Conservation (phyloP, 305 asterid genomes). For the Fraxinus sp. region DNA sequence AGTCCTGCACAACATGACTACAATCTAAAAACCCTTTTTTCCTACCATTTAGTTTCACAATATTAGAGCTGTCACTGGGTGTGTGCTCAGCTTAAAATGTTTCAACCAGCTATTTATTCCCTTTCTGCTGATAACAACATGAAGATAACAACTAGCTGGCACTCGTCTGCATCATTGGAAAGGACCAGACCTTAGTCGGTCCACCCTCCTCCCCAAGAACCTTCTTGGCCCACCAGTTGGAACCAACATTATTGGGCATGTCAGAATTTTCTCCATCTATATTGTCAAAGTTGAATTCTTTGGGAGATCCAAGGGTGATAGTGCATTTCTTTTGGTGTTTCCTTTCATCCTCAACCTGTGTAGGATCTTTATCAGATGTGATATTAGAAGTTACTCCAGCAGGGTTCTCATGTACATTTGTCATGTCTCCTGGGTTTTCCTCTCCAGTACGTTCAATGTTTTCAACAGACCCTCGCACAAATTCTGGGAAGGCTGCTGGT, state of each 20-base stretch:
- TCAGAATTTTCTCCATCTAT: slow-evolving; percentile 50
- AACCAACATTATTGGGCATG: slow-evolving; percentile 36
- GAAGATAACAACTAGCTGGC: slow-evolving; percentile 30
- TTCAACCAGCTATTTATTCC: neutral
- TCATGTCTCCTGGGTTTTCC: slow-evolving; percentile 28
- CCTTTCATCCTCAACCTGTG: slow-evolving; percentile 37
- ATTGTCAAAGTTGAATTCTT: slow-evolving; percentile 78
- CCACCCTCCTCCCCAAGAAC: slow-evolving; percentile 44
- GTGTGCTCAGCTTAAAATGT: neutral
- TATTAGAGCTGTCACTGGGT: neutral
- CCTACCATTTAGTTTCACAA: slow-evolving; percentile 20
- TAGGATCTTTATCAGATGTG: slow-evolving; percentile 31
- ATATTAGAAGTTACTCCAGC: slow-evolving; percentile 31
- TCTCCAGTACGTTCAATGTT: slow-evolving; percentile 30
- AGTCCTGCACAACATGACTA: slow-evolving; percentile 33
- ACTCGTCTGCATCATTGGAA: slow-evolving; percentile 65
- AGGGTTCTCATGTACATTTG: slow-evolving; percentile 20
- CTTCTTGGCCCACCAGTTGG: slow-evolving; percentile 89
- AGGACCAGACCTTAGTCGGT: slow-evolving; percentile 51
- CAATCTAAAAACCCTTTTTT: slow-evolving; percentile 8
- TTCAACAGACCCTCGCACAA: slow-evolving; percentile 25
- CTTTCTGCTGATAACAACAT: neutral
- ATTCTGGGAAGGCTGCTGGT: slow-evolving; percentile 32
- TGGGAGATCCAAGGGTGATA: slow-evolving; percentile 71
- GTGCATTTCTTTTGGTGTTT: slow-evolving; percentile 55